phyloP scores from a whole-genome alignment of 2,329 filamentous ascomycete species.

The Colletotrichum simmondsii region DNA sequence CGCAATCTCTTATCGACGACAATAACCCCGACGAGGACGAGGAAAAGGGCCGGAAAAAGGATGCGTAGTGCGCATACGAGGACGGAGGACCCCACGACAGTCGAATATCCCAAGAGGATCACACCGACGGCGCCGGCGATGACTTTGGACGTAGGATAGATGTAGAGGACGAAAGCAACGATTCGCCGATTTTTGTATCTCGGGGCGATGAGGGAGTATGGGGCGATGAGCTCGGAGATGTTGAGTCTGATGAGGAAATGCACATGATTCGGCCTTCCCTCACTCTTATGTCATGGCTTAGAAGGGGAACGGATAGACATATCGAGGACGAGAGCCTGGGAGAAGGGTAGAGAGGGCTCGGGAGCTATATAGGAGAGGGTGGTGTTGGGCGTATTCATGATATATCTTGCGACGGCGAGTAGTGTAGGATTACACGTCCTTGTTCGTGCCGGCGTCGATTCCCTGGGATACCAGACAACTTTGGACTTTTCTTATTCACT shows the following conservation, averaged over 20 bases:
- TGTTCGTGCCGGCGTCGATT: conserved; percentile 30
- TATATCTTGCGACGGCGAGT: conserved; percentile 22
- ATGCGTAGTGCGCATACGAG: conserved; percentile 35
- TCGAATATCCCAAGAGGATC: background rate
- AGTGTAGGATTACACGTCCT: conserved; percentile 32
- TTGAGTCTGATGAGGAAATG: conserved; percentile 27
- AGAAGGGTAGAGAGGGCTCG: background rate
- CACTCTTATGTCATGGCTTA: conserved; percentile 20
- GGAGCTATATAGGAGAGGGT: background rate
- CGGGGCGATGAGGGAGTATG: background rate
- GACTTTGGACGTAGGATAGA: conserved; percentile 5
- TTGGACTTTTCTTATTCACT: conserved; percentile 28
- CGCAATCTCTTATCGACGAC: conserved; percentile 27
- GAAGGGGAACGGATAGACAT: conserved; percentile 22
- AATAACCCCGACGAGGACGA: conserved; percentile 41
- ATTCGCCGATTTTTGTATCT: conserved; percentile 13
- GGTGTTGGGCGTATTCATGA: conserved; percentile 21
- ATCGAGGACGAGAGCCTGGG: background rate
- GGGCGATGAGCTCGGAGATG: background rate
- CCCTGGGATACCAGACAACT: conserved; percentile 33
- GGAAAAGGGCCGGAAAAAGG: conserved; percentile 14
- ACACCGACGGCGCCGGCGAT: background rate
- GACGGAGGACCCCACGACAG: background rate
- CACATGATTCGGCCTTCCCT: conserved; percentile 26
- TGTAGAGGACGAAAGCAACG: background rate